Conservation (phyloP, 169 alveolate genomes). For the Eimeria necatrix region DNA sequence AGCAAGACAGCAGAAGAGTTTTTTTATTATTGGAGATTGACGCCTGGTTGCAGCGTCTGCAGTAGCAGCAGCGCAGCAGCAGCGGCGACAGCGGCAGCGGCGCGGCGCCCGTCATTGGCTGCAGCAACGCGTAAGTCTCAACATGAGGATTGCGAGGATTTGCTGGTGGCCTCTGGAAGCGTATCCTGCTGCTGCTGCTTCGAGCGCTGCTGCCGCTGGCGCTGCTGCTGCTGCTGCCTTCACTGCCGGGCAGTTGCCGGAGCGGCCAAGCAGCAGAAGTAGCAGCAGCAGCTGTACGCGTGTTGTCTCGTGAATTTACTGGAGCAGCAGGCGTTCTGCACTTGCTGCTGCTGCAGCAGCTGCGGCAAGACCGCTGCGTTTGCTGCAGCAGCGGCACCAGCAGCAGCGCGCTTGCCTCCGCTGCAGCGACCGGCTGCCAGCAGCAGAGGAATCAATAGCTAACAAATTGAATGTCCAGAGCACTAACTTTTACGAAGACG, state of each 20-base stretch:
- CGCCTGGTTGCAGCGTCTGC: slow-evolving; percentile 31
- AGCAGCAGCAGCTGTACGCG: too few species aligned
- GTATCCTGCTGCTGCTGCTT: neutral
- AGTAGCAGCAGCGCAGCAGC: slow-evolving; percentile 10
- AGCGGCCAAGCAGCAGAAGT: too few species aligned
- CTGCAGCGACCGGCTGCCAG: neutral
- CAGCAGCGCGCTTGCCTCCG: neutral
- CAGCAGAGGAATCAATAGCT: too few species aligned
- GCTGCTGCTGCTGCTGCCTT: neutral
- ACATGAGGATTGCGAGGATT: neutral
- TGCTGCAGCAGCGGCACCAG: neutral
- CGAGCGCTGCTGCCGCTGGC: neutral
- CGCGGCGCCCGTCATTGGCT: neutral
- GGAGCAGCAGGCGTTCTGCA: too few species aligned
- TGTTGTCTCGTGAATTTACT: too few species aligned
- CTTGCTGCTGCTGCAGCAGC: neutral
- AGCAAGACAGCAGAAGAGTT: neutral
- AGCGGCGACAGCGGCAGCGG: slow-evolving; percentile 11
- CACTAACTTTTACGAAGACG: too few species aligned
- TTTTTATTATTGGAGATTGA: neutral
- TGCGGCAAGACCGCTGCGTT: neutral
- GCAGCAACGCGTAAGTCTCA: neutral
- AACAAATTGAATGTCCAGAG: too few species aligned
- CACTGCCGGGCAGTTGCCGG: too few species aligned
- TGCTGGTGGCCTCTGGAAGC: neutral